A percentile compares a stretch with the other conserved stretches of the same genome.
Evolutionary conservation across 2,329 filamentous ascomycete species (phyloP).

Genomic region (Aspergillus carbonarius): DNA sequence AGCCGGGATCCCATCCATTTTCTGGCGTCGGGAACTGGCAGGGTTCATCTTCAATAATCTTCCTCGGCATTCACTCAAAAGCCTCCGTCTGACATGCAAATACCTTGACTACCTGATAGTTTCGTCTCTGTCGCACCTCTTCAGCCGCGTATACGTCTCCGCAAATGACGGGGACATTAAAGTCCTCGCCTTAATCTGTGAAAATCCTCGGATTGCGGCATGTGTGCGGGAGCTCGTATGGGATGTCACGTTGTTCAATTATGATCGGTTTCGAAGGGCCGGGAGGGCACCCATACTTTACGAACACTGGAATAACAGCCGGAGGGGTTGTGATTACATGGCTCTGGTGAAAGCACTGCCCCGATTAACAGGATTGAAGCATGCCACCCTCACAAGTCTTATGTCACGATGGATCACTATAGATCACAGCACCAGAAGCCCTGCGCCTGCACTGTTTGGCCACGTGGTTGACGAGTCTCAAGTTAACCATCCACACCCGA

Average conservation of each 20-base stretch:
- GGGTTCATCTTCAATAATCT: neutral
- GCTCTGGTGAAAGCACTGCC: neutral
- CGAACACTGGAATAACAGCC: neutral
- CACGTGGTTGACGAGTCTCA: neutral
- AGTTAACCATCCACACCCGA: neutral
- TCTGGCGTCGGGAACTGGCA: neutral
- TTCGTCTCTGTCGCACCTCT: neutral
- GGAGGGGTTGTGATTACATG: neutral
- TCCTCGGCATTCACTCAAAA: neutral
- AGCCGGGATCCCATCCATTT: neutral
- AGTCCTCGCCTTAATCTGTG: neutral
- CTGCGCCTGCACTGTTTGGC: too few species aligned
- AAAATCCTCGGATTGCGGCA: neutral
- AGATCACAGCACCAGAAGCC: neutral
- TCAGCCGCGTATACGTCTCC: neutral
- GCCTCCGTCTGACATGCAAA: conserved; percentile 1
- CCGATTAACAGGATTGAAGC: neutral
- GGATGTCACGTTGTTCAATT: neutral
- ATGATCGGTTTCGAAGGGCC: too few species aligned
- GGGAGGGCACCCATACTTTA: too few species aligned
- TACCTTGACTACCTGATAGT: neutral
- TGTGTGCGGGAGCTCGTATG: conserved; percentile 3
- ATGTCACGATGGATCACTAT: neutral
- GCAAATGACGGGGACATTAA: neutral
- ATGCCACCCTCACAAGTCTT: neutral